Conservation (phyloP, 2,329 filamentous ascomycete species). For the Nemania diffusa region DNA sequence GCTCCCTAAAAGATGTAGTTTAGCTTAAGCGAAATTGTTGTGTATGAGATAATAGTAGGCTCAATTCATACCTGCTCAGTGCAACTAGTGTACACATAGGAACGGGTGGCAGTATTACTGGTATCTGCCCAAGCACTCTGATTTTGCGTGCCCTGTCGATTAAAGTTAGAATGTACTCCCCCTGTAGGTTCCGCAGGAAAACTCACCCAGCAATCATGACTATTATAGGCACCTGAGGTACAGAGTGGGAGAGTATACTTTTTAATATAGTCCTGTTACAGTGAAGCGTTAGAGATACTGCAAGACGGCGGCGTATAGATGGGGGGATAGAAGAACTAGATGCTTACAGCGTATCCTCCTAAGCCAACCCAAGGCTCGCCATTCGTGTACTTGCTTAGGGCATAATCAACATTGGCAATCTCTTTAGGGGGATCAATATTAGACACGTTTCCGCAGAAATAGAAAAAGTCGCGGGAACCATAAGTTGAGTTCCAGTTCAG, state of each 20-base stretch:
- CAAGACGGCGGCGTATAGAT: neutral
- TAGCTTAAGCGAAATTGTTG: neutral
- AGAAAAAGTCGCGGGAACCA: slow-evolving; percentile 59
- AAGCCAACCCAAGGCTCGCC: slow-evolving; percentile 62
- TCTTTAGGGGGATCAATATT: slow-evolving; percentile 56
- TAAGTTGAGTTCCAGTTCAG: slow-evolving; percentile 58
- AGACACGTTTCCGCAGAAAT: slow-evolving; percentile 64
- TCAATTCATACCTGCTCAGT: slow-evolving; percentile 51
- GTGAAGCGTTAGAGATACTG: slow-evolving; percentile 10
- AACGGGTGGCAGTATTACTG: slow-evolving; percentile 54
- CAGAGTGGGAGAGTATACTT: slow-evolving; percentile 57
- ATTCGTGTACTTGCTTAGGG: slow-evolving; percentile 59
- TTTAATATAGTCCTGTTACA: slow-evolving; percentile 57
- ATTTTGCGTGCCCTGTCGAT: slow-evolving; percentile 47
- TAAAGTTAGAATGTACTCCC: slow-evolving; percentile 3
- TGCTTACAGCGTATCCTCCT: slow-evolving; percentile 57
- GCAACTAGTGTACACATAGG: slow-evolving; percentile 63
- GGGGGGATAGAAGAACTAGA: neutral
- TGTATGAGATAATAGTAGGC: neutral
- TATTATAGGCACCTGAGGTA: slow-evolving; percentile 53
- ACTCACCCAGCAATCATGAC: slow-evolving; percentile 57
- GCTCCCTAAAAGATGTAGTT: slow-evolving; percentile 48
- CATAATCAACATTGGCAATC: slow-evolving; percentile 57
- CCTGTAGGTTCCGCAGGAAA: neutral
- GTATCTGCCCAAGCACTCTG: slow-evolving; percentile 57